Base-by-base conservation (phyloP, 2,329 filamentous ascomycete species). In the Claviceps capensis region DNA sequence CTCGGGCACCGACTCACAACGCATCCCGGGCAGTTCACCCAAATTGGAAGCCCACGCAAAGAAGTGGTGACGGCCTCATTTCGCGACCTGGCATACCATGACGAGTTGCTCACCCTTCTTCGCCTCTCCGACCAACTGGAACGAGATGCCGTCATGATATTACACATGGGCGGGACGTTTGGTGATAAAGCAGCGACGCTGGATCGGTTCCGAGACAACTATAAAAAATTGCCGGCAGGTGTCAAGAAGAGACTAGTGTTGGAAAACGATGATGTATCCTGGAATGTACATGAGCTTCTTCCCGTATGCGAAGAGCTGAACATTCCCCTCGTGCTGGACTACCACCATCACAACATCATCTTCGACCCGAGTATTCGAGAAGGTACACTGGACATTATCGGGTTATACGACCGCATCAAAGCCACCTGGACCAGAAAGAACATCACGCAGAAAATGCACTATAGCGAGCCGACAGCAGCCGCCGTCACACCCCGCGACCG, bases 401-500 rank as follows among this genome's bases (percentile, higher is more conserved):
- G 65, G 0, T 69, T 95, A 0, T 93, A 80, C 55, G 82, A 83
- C 0, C 81, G 85, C 4, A 97, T 97, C 61, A 76, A 78, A 44
- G 81, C 83, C 3, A 96, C 88, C 0, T 97, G 91, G 91, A 79
- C 76, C 1, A 76, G 80, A 34, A 97, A 96, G 65, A 72, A 76
- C 1, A 96, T 95, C 57, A 89, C 75, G 2, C 91, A 93, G 60
- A 97, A 97, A 69, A 95, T 96, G 88, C 91, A 97, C 62, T 96
- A 96, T 67, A 94, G 86, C 26, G 91, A 97, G 63, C 85, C 83
- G 0, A 67, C 64, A 0, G 57, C 62, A 4, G 45, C 55, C 1
- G 88, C 89, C 1, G 78, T 95, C 42, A 95, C 89, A 0, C 78
- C 77, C 0, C 77, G 81, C 0, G 85, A 95, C 58, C 75, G 90